Conservation (phyloP, 768 basidiomycete species). For the Pleurotus salmoneostramineus region DNA sequence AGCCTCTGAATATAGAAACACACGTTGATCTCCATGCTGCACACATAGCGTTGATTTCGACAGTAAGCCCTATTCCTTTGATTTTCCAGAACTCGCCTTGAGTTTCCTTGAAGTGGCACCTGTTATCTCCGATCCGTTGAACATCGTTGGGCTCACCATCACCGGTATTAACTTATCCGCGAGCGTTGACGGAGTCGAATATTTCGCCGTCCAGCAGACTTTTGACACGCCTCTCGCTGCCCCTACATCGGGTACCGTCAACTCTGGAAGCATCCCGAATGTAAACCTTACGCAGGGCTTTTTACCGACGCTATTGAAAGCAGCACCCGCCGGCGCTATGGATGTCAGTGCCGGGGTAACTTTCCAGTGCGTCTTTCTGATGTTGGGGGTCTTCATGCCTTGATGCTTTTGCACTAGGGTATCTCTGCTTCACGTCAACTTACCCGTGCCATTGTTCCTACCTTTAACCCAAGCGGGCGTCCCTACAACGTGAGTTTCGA, state of each 20-base stretch:
- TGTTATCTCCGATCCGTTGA: not conserved
- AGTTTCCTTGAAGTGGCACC: not conserved
- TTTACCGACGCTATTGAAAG: not conserved
- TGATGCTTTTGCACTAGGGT: not conserved
- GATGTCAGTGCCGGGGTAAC: conserved; percentile 2
- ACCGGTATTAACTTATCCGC: not conserved
- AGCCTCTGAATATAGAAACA: not conserved
- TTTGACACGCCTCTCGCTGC: conserved; percentile 2
- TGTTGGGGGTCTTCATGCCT: not conserved
- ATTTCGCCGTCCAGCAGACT: not conserved
- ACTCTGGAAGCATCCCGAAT: not conserved
- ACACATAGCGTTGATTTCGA: not conserved
- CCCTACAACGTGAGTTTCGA: not conserved
- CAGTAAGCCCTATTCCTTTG: not conserved
- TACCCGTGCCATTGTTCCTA: not conserved
- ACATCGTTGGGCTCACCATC: not conserved
- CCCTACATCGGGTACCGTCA: not conserved
- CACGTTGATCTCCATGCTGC: not conserved
- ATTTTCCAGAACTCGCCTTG: not conserved
- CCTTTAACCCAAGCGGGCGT: not conserved
- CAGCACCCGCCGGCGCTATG: not conserved
- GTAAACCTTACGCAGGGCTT: not conserved
- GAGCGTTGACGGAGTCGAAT: not conserved
- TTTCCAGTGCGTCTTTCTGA: not conserved
- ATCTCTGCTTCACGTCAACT: not conserved